Percentiles rank a stretch among this genome's conserved stretches.
These are phyloP conservation scores for Ceratobasidium sp. DNA, from an alignment of 1,284 basidiomycete genomes.

Conservation along the genomic window DNA sequence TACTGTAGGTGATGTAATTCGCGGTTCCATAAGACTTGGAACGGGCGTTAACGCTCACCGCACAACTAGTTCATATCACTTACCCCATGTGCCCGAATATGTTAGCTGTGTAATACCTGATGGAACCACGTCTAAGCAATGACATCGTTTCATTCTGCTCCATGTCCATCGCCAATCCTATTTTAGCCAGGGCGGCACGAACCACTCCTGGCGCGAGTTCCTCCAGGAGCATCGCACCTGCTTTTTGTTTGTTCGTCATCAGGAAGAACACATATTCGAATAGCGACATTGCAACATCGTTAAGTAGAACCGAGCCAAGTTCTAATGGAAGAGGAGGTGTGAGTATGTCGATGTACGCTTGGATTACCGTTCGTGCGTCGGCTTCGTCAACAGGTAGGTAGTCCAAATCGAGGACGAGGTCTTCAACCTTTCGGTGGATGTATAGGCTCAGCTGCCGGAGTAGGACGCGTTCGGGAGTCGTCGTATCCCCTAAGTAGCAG, in stretches of 20 bases:
- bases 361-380: neutral
- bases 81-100: too few species aligned
- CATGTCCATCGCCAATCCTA: constrained; percentile 4
- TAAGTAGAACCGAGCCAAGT: neutral
- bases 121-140: too few species aligned
- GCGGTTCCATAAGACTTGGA: neutral
- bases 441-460: neutral
- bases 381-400: neutral
- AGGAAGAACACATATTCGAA: neutral
- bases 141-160: too few species aligned
- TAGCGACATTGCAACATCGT: neutral
- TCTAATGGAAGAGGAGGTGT: neutral
- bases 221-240: too few species aligned
- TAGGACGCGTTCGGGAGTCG: neutral
- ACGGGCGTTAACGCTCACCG: too few species aligned
- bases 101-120: too few species aligned
- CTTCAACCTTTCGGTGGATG: neutral
- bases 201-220: constrained; percentile 1
- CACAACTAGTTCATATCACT: too few species aligned
- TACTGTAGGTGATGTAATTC: neutral
- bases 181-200: neutral
- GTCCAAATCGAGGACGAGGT: neutral
- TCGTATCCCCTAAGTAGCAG: neutral
- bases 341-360: constrained; percentile 3
- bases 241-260: neutral